Evolutionary conservation across 2,329 filamentous ascomycete genomes (phyloP).

Genomic region (Dactylellina drechsleri): DNA sequence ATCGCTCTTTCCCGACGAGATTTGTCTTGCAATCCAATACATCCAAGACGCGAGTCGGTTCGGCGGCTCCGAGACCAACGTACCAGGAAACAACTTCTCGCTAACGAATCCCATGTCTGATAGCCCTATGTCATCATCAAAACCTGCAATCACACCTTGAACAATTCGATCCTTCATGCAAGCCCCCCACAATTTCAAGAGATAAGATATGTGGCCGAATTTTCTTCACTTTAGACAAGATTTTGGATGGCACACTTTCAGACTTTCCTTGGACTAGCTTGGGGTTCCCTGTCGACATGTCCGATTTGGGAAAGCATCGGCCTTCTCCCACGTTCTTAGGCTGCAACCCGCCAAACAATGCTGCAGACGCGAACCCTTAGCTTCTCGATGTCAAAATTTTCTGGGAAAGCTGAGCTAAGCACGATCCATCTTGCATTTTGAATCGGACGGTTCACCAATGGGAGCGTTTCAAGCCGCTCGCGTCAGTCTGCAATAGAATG

Average conservation of each 20-base stretch:
- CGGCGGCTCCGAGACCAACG: constrained; percentile 26
- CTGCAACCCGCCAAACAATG: constrained; percentile 10
- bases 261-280: constrained; percentile 9
- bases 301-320: constrained; percentile 19
- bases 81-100: constrained; percentile 20
- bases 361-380: neutral
- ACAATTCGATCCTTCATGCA: constrained; percentile 1
- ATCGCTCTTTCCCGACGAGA: neutral
- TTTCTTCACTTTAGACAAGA: constrained; percentile 28
- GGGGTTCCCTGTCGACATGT: constrained; percentile 31
- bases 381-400: neutral
- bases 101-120: constrained; percentile 16
- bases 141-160: constrained; percentile 35
- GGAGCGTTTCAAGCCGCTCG: constrained; percentile 10
- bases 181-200: constrained; percentile 17
- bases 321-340: constrained; percentile 7
- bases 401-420: too few species aligned
- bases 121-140: constrained; percentile 32
- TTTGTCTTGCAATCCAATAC: too few species aligned
- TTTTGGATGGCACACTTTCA: constrained; percentile 17
- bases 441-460: constrained; percentile 18
- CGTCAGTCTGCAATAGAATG: constrained; percentile 36
- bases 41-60: neutral
- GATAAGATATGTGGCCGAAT: constrained; percentile 47
- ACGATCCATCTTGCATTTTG: too few species aligned